Evolutionary conservation across 2,329 filamentous ascomycete species (phyloP), one percentile per base, ranked within the genome.

Genomic region (Diplodia sapinea): DNA sequence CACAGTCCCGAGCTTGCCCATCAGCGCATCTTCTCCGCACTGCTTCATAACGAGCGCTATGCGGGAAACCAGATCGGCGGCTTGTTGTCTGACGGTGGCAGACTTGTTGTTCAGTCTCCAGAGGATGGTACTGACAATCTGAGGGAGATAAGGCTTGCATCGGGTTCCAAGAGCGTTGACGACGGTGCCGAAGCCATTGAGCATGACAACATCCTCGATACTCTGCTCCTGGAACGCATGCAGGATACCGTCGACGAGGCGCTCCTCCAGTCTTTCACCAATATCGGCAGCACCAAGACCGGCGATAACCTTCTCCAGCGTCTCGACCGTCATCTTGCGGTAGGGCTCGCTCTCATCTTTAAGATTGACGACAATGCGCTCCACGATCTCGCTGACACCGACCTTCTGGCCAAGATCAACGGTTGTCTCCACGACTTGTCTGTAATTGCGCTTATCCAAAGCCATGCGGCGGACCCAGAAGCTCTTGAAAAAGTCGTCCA

Each of bases 21-120:
- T 95, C 64, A 98, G 86, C 1, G 91, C 91, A 79, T 99, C 95
- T 79, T 99, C 94, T 62, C 93, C 94, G 76, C 95, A 99, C 81
- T 98, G 94, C 82, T 96, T 96, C 94, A 99, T 98, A 62, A 98
- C 94, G 86, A 97, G 94, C 5, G 95, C 95, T 74, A 99, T 97
- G 26, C 95, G 92, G 9, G 94, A 97, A 72, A 99, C 96, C 55
- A 99, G 86, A 78, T 99, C 95, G 5, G 95, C 95, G 2, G 95
- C 94, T 80, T 99, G 95, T 79, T 99, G 95, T 71, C 95, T 91
- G 47, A 99, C 95, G 1, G 94, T 97, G 8, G 95, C 91, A 4
- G 93, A 96, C 82, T 98, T 98, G 85, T 99, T 97, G 86, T 98
- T 98, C 69, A 99, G 83, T 36, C 95, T 88, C 91, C 93, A 97